Conservation (phyloP, 495 filamentous ascomycete genomes). For the Jackrogersella minutella region DNA sequence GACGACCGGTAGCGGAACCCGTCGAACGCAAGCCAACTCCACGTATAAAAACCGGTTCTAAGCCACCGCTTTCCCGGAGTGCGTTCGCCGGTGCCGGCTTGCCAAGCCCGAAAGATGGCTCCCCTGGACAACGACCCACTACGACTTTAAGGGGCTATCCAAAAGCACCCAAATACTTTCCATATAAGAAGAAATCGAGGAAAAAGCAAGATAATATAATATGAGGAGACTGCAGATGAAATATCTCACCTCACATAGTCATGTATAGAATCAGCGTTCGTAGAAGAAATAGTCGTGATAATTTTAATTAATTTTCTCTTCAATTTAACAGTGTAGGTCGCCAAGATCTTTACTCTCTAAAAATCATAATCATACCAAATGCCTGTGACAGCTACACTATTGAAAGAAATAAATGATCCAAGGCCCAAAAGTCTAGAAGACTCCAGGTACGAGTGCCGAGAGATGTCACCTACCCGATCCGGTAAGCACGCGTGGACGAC, state of each 20-base stretch:
- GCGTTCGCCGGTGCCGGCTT: conserved; percentile 22
- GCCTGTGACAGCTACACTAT: no score
- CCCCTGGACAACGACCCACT: neutral
- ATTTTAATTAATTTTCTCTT: neutral
- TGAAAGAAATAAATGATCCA: no score
- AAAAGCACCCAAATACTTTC: conserved; percentile 32
- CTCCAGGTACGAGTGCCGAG: neutral
- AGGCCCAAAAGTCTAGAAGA: neutral
- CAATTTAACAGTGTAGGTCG: no score
- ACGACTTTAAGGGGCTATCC: conserved; percentile 15
- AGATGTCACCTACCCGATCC: conserved; percentile 19
- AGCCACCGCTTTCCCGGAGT: conserved; percentile 39
- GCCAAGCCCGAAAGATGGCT: neutral
- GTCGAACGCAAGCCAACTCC: conserved; percentile 15
- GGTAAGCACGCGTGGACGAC: conserved; percentile 11
- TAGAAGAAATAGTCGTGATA: neutral
- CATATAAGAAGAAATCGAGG: conserved; percentile 10
- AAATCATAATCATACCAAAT: neutral
- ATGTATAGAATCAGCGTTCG: neutral
- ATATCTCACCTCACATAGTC: neutral
- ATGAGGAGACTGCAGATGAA: neutral
- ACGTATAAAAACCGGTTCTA: conserved; percentile 38
- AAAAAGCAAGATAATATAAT: neutral
- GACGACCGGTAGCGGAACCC: neutral
- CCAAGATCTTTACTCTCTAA: no score